phyloP scores from a whole-genome alignment of 257 asterid genomes.

The Oldenlandia corymbosa region DNA sequence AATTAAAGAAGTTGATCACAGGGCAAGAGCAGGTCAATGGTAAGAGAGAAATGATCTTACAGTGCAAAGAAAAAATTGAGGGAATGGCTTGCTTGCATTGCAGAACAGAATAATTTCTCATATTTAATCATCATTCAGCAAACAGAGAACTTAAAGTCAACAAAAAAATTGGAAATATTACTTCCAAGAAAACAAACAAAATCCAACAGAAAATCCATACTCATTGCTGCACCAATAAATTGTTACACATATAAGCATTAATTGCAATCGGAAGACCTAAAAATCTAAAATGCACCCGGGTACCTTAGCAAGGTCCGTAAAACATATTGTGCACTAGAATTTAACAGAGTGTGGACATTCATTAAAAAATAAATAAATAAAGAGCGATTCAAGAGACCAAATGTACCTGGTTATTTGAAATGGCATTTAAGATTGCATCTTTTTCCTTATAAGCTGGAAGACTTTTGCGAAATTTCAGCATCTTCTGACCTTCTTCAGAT shows the following conservation, averaged over 20 bases:
- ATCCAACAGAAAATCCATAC: background rate
- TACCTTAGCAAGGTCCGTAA: background rate
- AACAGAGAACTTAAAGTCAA: background rate
- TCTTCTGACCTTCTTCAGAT: constrained; percentile 69
- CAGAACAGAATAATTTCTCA: background rate
- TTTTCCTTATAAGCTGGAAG: constrained; percentile 88
- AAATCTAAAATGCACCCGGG: background rate
- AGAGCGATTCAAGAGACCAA: no score
- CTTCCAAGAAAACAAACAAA: no score
- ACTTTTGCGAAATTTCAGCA: constrained; percentile 58
- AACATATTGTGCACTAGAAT: background rate
- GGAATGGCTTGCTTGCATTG: background rate
- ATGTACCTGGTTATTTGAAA: constrained; percentile 76
- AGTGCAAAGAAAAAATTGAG: background rate
- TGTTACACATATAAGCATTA: background rate
- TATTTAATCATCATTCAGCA: background rate
- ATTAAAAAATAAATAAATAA: background rate
- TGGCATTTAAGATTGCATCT: constrained; percentile 64
- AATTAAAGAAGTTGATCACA: background rate
- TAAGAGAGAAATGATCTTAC: background rate
- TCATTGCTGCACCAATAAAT: background rate
- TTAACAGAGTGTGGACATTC: background rate
- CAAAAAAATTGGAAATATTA: no score
- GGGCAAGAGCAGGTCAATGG: background rate
- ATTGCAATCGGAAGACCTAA: background rate